Conservation (phyloP, 163 green algal species). For the Trebouxia gelatinosa region DNA sequence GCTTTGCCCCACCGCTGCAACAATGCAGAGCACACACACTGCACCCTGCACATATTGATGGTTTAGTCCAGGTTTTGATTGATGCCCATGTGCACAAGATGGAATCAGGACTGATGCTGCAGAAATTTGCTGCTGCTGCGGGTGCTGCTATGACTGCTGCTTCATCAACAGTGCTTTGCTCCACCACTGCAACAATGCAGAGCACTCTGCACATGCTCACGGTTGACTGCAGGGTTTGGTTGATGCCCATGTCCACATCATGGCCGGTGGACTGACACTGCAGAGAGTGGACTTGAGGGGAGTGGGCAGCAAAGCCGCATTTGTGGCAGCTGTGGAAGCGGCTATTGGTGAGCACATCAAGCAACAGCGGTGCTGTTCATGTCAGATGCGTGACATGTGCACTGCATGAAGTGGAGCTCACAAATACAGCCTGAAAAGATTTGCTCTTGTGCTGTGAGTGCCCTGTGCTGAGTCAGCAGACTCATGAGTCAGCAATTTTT, state of each 20-base stretch:
- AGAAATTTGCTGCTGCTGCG: not conserved
- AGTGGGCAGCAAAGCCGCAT: not conserved
- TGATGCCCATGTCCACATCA: slow-evolving; percentile 21
- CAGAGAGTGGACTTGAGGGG: not conserved
- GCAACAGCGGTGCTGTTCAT: not conserved
- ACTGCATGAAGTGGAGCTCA: not conserved
- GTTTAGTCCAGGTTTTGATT: too few relatives aligned
- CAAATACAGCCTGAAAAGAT: not conserved
- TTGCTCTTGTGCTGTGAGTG: not conserved
- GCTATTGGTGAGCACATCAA: not conserved
- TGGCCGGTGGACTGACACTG: not conserved
- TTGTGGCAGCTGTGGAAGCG: not conserved
- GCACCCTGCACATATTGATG: too few relatives aligned
- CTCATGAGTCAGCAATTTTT: too few relatives aligned
- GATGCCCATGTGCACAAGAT: not conserved
- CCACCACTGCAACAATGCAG: too few relatives aligned
- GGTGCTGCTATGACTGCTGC: not conserved
- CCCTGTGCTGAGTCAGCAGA: not conserved
- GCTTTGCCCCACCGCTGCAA: too few relatives aligned
- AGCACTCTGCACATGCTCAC: not conserved
- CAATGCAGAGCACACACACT: too few relatives aligned
- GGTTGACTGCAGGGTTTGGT: slow-evolving; percentile 6
- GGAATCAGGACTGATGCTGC: not conserved
- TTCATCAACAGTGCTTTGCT: not conserved
- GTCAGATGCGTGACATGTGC: not conserved